These are phyloP conservation scores for Aspergillus viridinutans DNA, from an alignment of 2,329 filamentous ascomycete genomes.

Conservation along the genomic window DNA sequence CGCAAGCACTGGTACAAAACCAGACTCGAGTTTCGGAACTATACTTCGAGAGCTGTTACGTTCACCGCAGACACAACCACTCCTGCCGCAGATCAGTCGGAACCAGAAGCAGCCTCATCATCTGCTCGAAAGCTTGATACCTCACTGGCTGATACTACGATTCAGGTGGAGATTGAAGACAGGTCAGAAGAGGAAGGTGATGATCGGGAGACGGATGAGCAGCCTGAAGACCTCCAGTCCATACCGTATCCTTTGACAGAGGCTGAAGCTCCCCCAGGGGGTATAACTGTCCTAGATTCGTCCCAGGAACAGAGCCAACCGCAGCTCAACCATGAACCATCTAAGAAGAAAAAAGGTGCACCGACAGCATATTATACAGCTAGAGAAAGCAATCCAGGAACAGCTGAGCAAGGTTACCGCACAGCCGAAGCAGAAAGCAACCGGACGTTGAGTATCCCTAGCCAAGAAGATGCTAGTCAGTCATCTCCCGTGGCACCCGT, in stretches of 20 bases:
- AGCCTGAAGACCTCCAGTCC: conserved; percentile 12
- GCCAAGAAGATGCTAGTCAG: conserved; percentile 17
- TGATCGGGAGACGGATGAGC: conserved; percentile 3
- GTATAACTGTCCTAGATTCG: conserved; percentile 4
- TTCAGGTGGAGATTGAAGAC: not conserved
- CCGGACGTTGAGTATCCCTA: conserved; percentile 14
- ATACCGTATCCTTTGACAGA: conserved; percentile 21
- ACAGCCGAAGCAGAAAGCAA: conserved; percentile 1
- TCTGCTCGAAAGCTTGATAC: conserved; percentile 14
- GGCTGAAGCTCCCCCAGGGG: conserved; percentile 5
- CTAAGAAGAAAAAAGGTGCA: conserved; percentile 14
- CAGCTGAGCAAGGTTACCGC: not conserved
- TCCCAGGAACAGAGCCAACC: conserved; percentile 6
- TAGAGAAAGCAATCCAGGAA: conserved; percentile 14
- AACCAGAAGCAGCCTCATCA: conserved; percentile 17
- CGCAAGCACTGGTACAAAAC: conserved; percentile 59
- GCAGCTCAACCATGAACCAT: conserved; percentile 1
- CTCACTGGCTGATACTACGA: conserved; percentile 12
- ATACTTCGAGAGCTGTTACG: conserved; percentile 46
- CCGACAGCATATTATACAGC: conserved; percentile 31
- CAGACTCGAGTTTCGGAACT: conserved; percentile 41
- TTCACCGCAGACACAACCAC: conserved; percentile 49
- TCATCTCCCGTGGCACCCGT: conserved; percentile 18
- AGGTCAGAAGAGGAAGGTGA: conserved; percentile 9
- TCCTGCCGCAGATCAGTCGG: conserved; percentile 30